phyloP scores from a whole-genome alignment of 257 asterid genomes.

The Mentha longifolia region DNA sequence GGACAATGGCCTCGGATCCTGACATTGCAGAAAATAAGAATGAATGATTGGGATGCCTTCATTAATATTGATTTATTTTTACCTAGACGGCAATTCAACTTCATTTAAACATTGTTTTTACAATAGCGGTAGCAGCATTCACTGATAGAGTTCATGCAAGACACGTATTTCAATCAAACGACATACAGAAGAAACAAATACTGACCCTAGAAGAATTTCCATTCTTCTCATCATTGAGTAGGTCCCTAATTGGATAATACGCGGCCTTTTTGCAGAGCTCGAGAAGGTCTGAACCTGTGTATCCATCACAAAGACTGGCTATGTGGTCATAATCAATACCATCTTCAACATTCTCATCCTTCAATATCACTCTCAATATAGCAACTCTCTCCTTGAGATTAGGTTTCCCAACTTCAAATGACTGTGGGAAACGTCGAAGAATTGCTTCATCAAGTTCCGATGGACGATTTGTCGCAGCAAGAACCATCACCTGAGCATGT shows the following conservation, averaged over 20 bases:
- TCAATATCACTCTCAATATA: conserved; percentile 80
- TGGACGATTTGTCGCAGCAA: conserved; percentile 97
- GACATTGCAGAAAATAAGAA: conserved; percentile 6
- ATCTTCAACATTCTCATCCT: conserved; percentile 72
- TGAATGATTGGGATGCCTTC: neutral
- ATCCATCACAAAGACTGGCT: conserved; percentile 80
- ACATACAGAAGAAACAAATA: too few relatives aligned
- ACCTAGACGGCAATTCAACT: neutral
- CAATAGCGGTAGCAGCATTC: conserved; percentile 13
- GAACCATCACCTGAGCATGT: conserved; percentile 92
- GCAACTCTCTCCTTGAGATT: conserved; percentile 66
- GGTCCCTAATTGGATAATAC: conserved; percentile 79
- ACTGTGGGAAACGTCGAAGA: conserved; percentile 93
- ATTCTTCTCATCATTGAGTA: conserved; percentile 71
- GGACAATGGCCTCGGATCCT: conserved; percentile 76
- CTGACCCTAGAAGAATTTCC: conserved; percentile 60
- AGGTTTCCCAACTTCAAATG: conserved; percentile 91
- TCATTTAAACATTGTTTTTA: neutral
- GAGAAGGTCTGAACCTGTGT: conserved; percentile 90
- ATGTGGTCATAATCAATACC: conserved; percentile 64
- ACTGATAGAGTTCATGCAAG: neutral
- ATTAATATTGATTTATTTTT: neutral
- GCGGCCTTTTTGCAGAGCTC: conserved; percentile 95
- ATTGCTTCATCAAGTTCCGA: conserved; percentile 99
- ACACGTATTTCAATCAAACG: neutral